Evolutionary conservation across 345 rosid species (phyloP).

Genomic region (Hypericum perforatum): DNA sequence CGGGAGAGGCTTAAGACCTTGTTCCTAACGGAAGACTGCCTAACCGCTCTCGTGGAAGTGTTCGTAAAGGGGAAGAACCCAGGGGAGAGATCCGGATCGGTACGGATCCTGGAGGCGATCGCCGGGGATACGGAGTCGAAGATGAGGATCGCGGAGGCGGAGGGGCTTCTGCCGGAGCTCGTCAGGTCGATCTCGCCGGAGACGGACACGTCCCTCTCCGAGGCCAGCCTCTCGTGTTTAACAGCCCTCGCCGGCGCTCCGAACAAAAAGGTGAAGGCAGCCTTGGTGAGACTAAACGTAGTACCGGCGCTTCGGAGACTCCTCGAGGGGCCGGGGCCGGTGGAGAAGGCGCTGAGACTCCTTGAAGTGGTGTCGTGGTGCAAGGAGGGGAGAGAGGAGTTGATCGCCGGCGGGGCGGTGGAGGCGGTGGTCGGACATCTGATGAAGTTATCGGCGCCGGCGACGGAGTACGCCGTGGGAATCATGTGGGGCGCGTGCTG

Average conservation of each 20-base stretch:
- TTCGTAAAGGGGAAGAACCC: conserved; percentile 31
- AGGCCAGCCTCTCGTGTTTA: conserved; percentile 47
- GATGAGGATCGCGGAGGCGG: conserved; percentile 40
- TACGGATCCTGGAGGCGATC: conserved; percentile 45
- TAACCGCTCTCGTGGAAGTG: conserved; percentile 36
- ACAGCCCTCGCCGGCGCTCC: conserved; percentile 29
- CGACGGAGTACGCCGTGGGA: conserved; percentile 83
- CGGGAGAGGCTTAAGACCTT: conserved; percentile 27
- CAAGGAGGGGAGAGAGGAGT: conserved; percentile 57
- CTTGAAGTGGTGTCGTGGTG: conserved; percentile 45
- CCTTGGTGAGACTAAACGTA: conserved; percentile 28
- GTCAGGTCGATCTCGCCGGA: conserved; percentile 30
- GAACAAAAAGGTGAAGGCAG: conserved; percentile 42
- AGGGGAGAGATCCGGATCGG: conserved; percentile 45
- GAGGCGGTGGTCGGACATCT: conserved; percentile 58
- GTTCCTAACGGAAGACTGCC: conserved; percentile 28
- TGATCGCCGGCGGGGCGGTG: conserved; percentile 27
- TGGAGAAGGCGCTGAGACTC: conserved; percentile 65
- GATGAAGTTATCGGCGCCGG: conserved; percentile 54
- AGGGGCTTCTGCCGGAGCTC: conserved; percentile 38
- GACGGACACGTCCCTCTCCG: conserved; percentile 37
- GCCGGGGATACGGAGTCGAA: conserved; percentile 49
- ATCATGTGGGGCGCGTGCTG: conserved; percentile 72
- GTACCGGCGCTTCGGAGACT: conserved; percentile 19
- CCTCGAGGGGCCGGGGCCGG: no score